Evolutionary conservation across 2,329 filamentous ascomycete genomes (phyloP), one percentile per base, ranked within the genome.

Genomic region (Diaporthe eres): DNA sequence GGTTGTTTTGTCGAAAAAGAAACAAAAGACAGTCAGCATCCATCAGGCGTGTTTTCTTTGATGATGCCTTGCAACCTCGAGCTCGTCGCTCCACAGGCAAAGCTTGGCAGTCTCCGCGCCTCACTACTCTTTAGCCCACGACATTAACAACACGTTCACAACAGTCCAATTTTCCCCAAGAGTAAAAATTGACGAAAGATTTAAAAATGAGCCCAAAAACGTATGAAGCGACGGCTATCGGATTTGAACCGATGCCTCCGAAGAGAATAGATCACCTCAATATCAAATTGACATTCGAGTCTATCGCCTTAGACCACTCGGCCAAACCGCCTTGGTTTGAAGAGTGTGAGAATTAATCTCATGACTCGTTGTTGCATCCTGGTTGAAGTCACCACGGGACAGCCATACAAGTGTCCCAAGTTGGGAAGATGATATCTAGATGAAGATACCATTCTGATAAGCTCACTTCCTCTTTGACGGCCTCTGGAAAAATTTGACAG

Each of bases 231-330:
- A 77, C 75, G 71, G 51, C 39, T 58, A 57, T 74, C 77, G 73
- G 78, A 79, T 77, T 79, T 75, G 78, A 79, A 79, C 78, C 73
- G 77, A 70, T 65, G 78, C 78, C 75, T 76, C 75, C 78, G 78
- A 79, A 79, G 75, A 77, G 75, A 79, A 72, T 60, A 77, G 75
- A 78, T 79, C 34, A 63, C 28, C 44, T 15, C 34, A 60, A n/a
- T 4, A 17, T 49, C 58, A n/a, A 49, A 39, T 22, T 39, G 3
- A 60, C 12, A 13, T 83, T 87, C 60, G 87, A 89, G 73, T 75
- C 82, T n/a, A 77, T 74, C 42, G 65, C 77, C n/a, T 75, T 68
- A 74, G 61, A 65, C 61, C 61, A 65, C 61, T 65, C 61, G 42
- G 61, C 61, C 61, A 65, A 55, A 55, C 53, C 53, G 53, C 53